Evolutionary conservation across 371 early-diverging fungal species (phyloP).

Genomic region (Rhizomucor miehei): DNA sequence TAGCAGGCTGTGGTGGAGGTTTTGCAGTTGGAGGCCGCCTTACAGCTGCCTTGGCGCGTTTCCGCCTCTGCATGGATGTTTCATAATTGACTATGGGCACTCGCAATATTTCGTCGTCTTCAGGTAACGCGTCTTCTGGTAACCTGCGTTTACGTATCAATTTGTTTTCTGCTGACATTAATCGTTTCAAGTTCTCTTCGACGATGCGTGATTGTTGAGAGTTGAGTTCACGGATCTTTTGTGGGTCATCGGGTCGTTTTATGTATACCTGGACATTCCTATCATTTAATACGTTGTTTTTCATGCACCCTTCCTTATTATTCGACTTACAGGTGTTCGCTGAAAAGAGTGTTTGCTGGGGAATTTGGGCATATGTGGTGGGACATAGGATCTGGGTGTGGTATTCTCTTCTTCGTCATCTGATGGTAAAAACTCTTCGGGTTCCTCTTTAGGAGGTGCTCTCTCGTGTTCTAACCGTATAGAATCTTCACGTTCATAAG

Average conservation of each 20-base stretch:
- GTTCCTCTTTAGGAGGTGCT: slow-evolving; percentile 11
- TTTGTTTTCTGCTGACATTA: slow-evolving; percentile 57
- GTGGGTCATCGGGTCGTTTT: slow-evolving; percentile 57
- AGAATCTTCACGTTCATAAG: background rate
- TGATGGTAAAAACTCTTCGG: slow-evolving; percentile 39
- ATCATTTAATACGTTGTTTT: background rate
- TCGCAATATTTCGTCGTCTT: slow-evolving; percentile 8
- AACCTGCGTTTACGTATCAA: slow-evolving; percentile 24
- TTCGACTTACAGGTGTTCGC: slow-evolving; percentile 54
- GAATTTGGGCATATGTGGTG: slow-evolving; percentile 53
- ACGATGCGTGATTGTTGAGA: slow-evolving; percentile 63
- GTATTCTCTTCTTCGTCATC: slow-evolving; percentile 42
- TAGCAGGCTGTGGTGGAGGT: too few relatives aligned
- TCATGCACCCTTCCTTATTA: background rate
- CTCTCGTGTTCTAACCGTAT: background rate
- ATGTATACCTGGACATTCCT: slow-evolving; percentile 46
- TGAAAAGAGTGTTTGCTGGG: slow-evolving; percentile 62
- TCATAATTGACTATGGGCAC: slow-evolving; percentile 60
- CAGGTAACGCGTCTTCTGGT: slow-evolving; percentile 1
- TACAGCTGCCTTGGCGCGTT: slow-evolving; percentile 24
- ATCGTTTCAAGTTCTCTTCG: slow-evolving; percentile 57
- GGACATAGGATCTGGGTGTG: slow-evolving; percentile 35
- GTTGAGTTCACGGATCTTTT: slow-evolving; percentile 57
- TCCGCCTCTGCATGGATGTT: slow-evolving; percentile 41
- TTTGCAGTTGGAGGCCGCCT: too few relatives aligned